These are phyloP conservation scores for Venturia pyrina DNA, from an alignment of 2,329 filamentous ascomycete genomes.

Conservation along the genomic window DNA sequence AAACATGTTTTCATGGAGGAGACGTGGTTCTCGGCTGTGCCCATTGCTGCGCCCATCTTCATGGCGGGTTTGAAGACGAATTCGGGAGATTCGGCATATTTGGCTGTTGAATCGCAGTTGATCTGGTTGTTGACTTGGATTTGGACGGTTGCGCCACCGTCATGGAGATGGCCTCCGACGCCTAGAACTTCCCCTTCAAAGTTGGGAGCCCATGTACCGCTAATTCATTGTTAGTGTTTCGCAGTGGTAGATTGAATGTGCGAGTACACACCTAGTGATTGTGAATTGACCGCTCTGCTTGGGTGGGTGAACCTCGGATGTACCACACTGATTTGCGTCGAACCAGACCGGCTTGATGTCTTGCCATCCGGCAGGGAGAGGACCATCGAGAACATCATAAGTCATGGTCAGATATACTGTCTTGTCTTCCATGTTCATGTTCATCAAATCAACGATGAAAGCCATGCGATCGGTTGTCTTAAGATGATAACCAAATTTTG, in stretches of 20 bases:
- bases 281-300: constrained; percentile 7
- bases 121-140: not conserved
- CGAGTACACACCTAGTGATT: not conserved
- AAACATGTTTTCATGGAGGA: constrained; percentile 4
- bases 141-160: not conserved
- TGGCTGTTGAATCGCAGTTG: constrained; percentile 1
- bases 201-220: constrained; percentile 6
- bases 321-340: constrained; percentile 11
- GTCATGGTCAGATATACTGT: constrained; percentile 11
- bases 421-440: constrained; percentile 11
- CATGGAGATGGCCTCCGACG: constrained; percentile 11
- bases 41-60: not conserved
- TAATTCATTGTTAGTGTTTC: not conserved
- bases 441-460: constrained; percentile 13
- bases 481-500: constrained; percentile 8
- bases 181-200: constrained; percentile 11
- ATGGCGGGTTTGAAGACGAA: constrained; percentile 1
- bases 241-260: not conserved
- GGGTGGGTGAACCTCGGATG: constrained; percentile 7
- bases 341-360: constrained; percentile 12
- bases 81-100: constrained; percentile 1
- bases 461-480: constrained; percentile 8
- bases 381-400: constrained; percentile 10
- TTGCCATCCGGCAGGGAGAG: not conserved
- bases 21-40: not conserved